phyloP scores from a whole-genome alignment of 345 rosid species.

The Excoecaria agallocha region DNA sequence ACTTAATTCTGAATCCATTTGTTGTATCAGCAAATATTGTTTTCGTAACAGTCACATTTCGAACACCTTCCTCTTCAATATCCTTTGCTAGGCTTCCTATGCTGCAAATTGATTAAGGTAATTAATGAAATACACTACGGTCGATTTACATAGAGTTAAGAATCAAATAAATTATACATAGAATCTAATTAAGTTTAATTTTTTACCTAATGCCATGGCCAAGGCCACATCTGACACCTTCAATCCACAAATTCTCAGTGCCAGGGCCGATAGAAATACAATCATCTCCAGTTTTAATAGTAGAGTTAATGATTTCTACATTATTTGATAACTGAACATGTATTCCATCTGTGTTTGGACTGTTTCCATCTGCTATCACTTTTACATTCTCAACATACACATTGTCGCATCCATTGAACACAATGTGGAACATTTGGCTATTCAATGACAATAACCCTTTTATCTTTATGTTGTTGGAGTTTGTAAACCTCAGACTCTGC shows the following conservation, averaged over 20 bases:
- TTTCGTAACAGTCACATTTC: slow-evolving; percentile 42
- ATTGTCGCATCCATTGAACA: slow-evolving; percentile 21
- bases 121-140: not conserved
- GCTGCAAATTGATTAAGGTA: slow-evolving; percentile 27
- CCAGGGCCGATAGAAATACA: slow-evolving; percentile 37
- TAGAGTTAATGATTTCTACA: slow-evolving; percentile 10
- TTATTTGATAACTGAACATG: slow-evolving; percentile 24
- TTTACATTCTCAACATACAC: slow-evolving; percentile 8
- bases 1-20: slow-evolving; percentile 61
- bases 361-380: slow-evolving; percentile 17
- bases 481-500: slow-evolving; percentile 23
- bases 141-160: not conserved
- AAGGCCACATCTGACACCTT: slow-evolving; percentile 26
- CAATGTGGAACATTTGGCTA: slow-evolving; percentile 30
- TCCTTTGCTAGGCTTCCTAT: slow-evolving; percentile 55
- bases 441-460: slow-evolving; percentile 19
- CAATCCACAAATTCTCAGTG: slow-evolving; percentile 18
- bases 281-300: slow-evolving; percentile 30
- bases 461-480: slow-evolving; percentile 22
- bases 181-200: too few relatives aligned
- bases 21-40: slow-evolving; percentile 37
- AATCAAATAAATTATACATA: not conserved
- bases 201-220: slow-evolving; percentile 36
- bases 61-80: slow-evolving; percentile 48
- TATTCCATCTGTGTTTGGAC: slow-evolving; percentile 36